Evolutionary conservation across 495 filamentous ascomycete species (phyloP), one percentile per base, ranked within the genome.

Genomic region (Daldinia decipiens): DNA sequence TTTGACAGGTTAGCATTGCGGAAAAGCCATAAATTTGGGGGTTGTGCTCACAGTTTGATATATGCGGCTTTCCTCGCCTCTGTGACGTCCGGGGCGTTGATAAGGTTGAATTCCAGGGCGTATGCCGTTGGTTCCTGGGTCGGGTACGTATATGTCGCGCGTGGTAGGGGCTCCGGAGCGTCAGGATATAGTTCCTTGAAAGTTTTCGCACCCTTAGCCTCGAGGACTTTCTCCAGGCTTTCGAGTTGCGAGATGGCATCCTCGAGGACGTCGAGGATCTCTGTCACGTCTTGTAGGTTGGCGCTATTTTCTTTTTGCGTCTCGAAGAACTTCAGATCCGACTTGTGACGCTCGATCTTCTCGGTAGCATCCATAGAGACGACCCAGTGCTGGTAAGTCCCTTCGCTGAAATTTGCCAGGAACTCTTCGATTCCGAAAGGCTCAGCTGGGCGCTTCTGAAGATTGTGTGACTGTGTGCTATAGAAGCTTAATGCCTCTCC

Each of bases 181-280:
- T 88, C 81, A 0, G 92, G 90, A 76, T 89, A 79, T 19, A 91
- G 77, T 59, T 94, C 84, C 19, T 74, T 52, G 72, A 89, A 93
- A 0, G 86, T 85, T 76, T 92, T 93, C 13, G 87, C 92, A 0
- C 84, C 87, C 40, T 79, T 84, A 12, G 77, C 78, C 4, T 89
- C 34, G 40, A 95, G 76, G 0, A 76, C 70, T 1, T 76, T 62
- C 68, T 90, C 86, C 4, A 91, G 74, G 26, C 82, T 71, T 66
- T 88, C 79, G 34, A 88, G 85, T 3, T 87, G 80, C 0, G 62
- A 59, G 39, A 87, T 78, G 6, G 88, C 67, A 8, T 79, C 75
- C 11, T 79, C 31, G 32, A 91, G 79, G 1, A 81, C 85, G 2
- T 73, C 77, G 43, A 77, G 79, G 77, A 91, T 92, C 67, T 87